phyloP scores from a whole-genome alignment of 306 rosid species.

The Quercus alba region DNA sequence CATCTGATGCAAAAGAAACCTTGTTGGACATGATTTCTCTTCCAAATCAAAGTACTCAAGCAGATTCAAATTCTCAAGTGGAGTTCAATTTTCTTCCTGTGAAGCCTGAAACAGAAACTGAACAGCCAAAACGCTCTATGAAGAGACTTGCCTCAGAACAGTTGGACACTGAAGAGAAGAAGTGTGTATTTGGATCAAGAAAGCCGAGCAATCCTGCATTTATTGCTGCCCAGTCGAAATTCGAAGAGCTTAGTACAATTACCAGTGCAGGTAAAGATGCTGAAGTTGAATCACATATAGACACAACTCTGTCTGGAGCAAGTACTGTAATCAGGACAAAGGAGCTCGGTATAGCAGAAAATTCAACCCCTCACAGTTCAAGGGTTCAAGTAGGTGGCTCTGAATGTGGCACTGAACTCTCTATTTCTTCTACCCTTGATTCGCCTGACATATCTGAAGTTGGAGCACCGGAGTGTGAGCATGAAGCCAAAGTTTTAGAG shows the following conservation, averaged over 20 bases:
- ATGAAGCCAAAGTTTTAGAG: slow-evolving; percentile 40
- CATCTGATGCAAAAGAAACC: slow-evolving; percentile 38
- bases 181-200: slow-evolving; percentile 52
- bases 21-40: slow-evolving; percentile 30
- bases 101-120: slow-evolving; percentile 46
- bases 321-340: slow-evolving; percentile 42
- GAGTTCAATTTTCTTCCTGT: slow-evolving; percentile 38
- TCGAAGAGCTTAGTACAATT: slow-evolving; percentile 57
- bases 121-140: slow-evolving; percentile 47
- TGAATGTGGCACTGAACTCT: slow-evolving; percentile 80
- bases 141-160: slow-evolving; percentile 58
- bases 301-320: slow-evolving; percentile 23
- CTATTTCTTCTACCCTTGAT: slow-evolving; percentile 84
- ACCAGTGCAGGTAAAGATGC: slow-evolving; percentile 47
- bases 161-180: slow-evolving; percentile 69
- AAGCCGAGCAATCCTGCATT: slow-evolving; percentile 66
- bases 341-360: slow-evolving; percentile 43
- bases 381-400: slow-evolving; percentile 58
- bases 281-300: slow-evolving; percentile 47
- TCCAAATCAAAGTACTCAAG: slow-evolving; percentile 23
- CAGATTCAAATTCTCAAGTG: slow-evolving; percentile 30
- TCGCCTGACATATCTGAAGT: slow-evolving; percentile 74
- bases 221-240: slow-evolving; percentile 72
- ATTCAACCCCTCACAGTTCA: slow-evolving; percentile 38
- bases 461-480: slow-evolving; percentile 49